Conservation (phyloP, 2,329 filamentous ascomycete genomes). For the Exophiala viscosa region DNA sequence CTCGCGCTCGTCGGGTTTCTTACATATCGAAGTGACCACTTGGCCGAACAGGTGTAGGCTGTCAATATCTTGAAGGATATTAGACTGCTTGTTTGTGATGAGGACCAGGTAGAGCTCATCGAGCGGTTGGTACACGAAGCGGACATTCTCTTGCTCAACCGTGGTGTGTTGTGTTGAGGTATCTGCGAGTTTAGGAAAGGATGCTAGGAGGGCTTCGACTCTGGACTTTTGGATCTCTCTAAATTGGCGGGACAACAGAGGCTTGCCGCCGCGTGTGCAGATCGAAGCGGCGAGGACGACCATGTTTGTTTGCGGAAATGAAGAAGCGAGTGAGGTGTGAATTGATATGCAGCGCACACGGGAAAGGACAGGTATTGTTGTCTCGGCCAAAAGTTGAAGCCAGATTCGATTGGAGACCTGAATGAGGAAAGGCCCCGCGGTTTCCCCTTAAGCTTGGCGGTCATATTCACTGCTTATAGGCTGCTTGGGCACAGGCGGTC, state of each 20-base stretch:
- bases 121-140: conserved; percentile 97
- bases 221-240: conserved; percentile 95
- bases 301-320: conserved; percentile 45
- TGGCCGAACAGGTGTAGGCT: conserved; percentile 96
- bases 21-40: conserved; percentile 94
- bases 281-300: conserved; percentile 98
- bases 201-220: conserved; percentile 92
- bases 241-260: conserved; percentile 96
- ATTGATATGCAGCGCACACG: no score
- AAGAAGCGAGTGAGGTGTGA: no score
- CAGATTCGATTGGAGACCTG: no score
- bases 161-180: conserved; percentile 96
- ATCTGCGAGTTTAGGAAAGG: conserved; percentile 95
- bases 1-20: conserved; percentile 90
- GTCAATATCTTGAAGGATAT: conserved; percentile 98
- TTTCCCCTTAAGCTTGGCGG: no score
- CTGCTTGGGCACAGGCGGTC: no score
- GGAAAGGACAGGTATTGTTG: conserved; percentile 10
- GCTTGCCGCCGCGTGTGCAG: conserved; percentile 96
- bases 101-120: conserved; percentile 99
- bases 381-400: no score
- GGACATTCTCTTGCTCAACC: conserved; percentile 98
- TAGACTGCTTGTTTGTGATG: conserved; percentile 98
- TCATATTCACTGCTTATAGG: no score
- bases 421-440: no score